These are phyloP conservation scores for Maudiozyma turicensis DNA, from an alignment of 805 yeast species.

Conservation along the genomic window DNA sequence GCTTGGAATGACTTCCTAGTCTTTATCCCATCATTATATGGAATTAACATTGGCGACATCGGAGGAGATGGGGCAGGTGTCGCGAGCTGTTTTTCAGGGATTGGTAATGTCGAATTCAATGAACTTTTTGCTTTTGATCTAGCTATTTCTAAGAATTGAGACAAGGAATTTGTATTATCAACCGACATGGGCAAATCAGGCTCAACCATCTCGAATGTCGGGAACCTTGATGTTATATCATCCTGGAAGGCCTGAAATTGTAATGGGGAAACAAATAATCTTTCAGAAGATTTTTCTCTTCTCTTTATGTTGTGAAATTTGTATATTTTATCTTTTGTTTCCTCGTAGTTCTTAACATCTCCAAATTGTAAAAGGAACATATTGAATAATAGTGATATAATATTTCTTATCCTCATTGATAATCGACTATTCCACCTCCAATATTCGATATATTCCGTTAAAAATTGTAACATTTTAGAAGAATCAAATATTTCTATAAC, in stretches of 20 bases:
- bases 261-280: slow-evolving; percentile 59
- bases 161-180: slow-evolving; percentile 43
- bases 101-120: slow-evolving; percentile 21
- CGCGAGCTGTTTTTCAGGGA: slow-evolving; percentile 41
- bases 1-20: slow-evolving; percentile 51
- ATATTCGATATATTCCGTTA: slow-evolving; percentile 46
- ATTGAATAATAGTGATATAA: slow-evolving; percentile 46
- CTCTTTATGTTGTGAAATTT: slow-evolving; percentile 30
- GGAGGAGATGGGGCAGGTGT: slow-evolving; percentile 88
- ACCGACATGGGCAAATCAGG: slow-evolving; percentile 37
- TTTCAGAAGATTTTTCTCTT: slow-evolving; percentile 18
- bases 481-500: slow-evolving; percentile 11
- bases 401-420: slow-evolving; percentile 44
- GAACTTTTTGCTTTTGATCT: slow-evolving; percentile 34
- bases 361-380: slow-evolving; percentile 57
- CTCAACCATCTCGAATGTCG: slow-evolving; percentile 50
- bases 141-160: slow-evolving; percentile 52
- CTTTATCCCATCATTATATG: slow-evolving; percentile 25
- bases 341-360: slow-evolving; percentile 30
- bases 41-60: slow-evolving; percentile 33
- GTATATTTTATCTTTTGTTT: slow-evolving; percentile 39
- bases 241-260: slow-evolving; percentile 76
- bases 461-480: slow-evolving; percentile 31
- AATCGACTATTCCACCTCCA: slow-evolving; percentile 52
- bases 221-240: slow-evolving; percentile 66